Evolutionary conservation across 352 stramenopile genomes (phyloP), one percentile per base, ranked within the genome.

Genomic region (Phytophthora sansomeana): DNA sequence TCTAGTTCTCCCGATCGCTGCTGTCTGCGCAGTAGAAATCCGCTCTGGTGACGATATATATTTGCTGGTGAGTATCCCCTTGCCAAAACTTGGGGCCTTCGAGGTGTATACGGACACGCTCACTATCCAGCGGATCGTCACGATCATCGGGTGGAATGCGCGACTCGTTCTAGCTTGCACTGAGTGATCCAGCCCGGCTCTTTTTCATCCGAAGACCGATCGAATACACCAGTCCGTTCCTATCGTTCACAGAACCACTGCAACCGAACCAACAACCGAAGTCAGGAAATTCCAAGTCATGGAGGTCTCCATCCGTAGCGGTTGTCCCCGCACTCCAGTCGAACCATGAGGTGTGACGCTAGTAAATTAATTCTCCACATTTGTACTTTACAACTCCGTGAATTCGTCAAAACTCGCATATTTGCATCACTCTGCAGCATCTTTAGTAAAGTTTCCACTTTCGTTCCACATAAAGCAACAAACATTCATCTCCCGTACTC

Each of bases 71-170:
- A 36, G 4, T 14, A 10, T 54, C 1, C 55, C 14, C 17, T 57
- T 61, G 14, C 29, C 48, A 6, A 24, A 19, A 7, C 49, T 57
- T 32, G 47, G 46, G 2, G 51, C 30, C 5, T 71, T 58, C n/a
- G 29, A 64, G 4, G 39, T 57, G 24, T 28, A 57, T 35, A 63
- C 46, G 2, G 38, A 48, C 10, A 43, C 63, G 6, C 35, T 67
- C 6, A 43, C 61, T 6, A 41, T 71, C 3, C 61, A 75, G 36
- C 67, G 67, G 5, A 47, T 64, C 5, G 43, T 71, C 10, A 75
- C 67, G 3, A 58, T 74, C 19, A 39, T 74, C 8, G 67, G 67
- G 0, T 71, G 67, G 60, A 67, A 70, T n/a, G 49, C 44, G 1
- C 32, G 55, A 14, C 19, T 75, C 13, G 7, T 68, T 16, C 38